phyloP scores from a whole-genome alignment of 345 rosid genomes.

The Melaleuca alternifolia region DNA sequence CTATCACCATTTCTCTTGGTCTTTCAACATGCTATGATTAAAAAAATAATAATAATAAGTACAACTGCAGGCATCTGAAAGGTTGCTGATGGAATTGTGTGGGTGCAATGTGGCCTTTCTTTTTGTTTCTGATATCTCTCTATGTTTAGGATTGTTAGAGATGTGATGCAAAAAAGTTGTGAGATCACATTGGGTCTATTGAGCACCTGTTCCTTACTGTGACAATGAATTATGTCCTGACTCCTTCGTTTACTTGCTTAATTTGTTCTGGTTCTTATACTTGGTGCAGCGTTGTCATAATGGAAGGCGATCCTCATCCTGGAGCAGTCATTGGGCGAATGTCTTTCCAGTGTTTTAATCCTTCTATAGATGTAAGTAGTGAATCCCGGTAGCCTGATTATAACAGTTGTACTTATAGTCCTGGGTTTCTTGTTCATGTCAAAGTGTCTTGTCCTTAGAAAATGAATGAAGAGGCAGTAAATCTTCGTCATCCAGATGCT shows the following conservation, averaged over 20 bases:
- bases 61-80: not conserved
- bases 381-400: not conserved
- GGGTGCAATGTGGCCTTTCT: not conserved
- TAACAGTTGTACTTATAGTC: not conserved
- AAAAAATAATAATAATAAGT: no score
- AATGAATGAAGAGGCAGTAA: constrained; percentile 50
- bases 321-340: constrained; percentile 75
- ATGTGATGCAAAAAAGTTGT: not conserved
- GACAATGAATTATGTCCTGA: not conserved
- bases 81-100: not conserved
- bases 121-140: not conserved
- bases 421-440: not conserved
- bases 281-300: constrained; percentile 55
- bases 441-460: constrained; percentile 45
- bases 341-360: constrained; percentile 93
- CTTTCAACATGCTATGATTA: not conserved
- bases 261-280: not conserved
- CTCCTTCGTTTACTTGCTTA: not conserved
- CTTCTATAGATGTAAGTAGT: constrained; percentile 80
- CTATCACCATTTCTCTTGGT: not conserved
- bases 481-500: constrained; percentile 18
- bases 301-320: constrained; percentile 93
- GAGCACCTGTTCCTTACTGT: not conserved
- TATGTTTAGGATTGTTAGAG: not conserved
- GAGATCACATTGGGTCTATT: not conserved